phyloP scores from a whole-genome alignment of 139 green algal species.

The Tetradesmus obliquus region DNA sequence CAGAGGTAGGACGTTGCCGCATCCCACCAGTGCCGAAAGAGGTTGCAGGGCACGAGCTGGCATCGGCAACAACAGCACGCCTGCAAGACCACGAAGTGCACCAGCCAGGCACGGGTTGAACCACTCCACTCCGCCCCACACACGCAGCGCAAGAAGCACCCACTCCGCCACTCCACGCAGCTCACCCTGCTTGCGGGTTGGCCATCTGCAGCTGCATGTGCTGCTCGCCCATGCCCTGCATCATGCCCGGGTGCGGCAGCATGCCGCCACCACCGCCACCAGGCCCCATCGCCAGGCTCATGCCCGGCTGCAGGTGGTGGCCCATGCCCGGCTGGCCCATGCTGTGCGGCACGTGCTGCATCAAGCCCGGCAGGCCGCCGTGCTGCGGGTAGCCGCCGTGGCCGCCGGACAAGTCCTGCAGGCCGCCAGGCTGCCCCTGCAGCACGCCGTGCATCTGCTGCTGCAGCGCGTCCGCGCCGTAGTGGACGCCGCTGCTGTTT shows the following conservation, averaged over 20 bases:
- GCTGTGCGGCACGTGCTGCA: slow-evolving; percentile 10
- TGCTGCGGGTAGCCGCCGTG: slow-evolving; percentile 7
- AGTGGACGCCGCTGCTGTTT: background rate
- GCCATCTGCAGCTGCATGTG: slow-evolving; percentile 6
- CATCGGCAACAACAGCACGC: too few relatives aligned
- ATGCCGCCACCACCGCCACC: background rate
- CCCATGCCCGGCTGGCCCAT: slow-evolving; percentile 25
- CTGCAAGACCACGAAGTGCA: too few relatives aligned
- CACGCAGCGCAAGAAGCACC: background rate
- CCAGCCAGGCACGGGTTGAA: background rate
- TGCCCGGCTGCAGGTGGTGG: background rate
- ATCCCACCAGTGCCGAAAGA: too few relatives aligned
- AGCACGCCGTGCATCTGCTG: background rate
- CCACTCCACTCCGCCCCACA: background rate
- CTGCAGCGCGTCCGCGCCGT: background rate
- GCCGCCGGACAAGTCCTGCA: slow-evolving; percentile 10
- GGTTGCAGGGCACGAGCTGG: too few relatives aligned
- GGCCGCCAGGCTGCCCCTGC: background rate
- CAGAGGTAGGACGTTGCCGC: too few relatives aligned
- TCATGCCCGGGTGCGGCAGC: slow-evolving; percentile 17
- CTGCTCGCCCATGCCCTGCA: slow-evolving; percentile 6
- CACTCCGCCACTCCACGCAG: background rate
- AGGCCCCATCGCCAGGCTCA: slow-evolving; percentile 20
- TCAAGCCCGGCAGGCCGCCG: background rate
- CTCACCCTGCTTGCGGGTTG: slow-evolving; percentile 29